Evolutionary conservation across 768 basidiomycete species (phyloP).

Genomic region (Hemileccinum impolitum): DNA sequence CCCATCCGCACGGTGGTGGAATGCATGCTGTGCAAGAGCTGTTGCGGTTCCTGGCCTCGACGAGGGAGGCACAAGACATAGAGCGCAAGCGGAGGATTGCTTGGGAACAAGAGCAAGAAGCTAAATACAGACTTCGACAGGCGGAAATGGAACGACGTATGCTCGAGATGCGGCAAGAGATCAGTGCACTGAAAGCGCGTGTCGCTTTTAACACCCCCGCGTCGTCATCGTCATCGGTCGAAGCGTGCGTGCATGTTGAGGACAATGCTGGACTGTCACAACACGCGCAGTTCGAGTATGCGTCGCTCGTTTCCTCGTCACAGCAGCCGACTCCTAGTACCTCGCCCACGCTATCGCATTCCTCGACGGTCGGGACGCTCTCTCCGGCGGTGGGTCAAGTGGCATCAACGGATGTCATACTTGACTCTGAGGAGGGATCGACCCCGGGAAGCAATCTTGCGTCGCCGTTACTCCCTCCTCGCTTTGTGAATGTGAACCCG

Average conservation of each 20-base stretch:
- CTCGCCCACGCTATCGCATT: slow-evolving; percentile 28
- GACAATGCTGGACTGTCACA: slow-evolving; percentile 2
- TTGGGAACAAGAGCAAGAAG: slow-evolving; percentile 74
- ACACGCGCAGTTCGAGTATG: slow-evolving; percentile 8
- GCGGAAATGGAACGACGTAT: slow-evolving; percentile 59
- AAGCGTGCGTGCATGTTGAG: neutral
- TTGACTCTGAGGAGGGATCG: slow-evolving; percentile 5
- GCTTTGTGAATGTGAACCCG: slow-evolving; percentile 20
- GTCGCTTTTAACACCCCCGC: slow-evolving; percentile 29
- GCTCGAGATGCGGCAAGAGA: slow-evolving; percentile 51
- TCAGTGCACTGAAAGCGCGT: slow-evolving; percentile 43
- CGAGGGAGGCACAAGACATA: slow-evolving; percentile 56
- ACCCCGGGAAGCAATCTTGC: slow-evolving; percentile 3
- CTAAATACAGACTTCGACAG: slow-evolving; percentile 49
- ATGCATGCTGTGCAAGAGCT: slow-evolving; percentile 56
- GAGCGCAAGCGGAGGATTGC: slow-evolving; percentile 56
- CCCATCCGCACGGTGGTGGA: slow-evolving; percentile 33
- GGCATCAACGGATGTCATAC: slow-evolving; percentile 1
- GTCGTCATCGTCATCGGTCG: slow-evolving; percentile 3
- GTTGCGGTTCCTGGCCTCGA: slow-evolving; percentile 52
- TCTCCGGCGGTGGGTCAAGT: slow-evolving; percentile 12
- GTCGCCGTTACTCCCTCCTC: slow-evolving; percentile 18
- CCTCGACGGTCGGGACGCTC: slow-evolving; percentile 27
- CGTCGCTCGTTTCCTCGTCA: slow-evolving; percentile 4
- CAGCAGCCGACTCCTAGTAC: slow-evolving; percentile 31